Evolutionary conservation across 2,329 filamentous ascomycete genomes (phyloP).

Genomic region (Nemania sp.): DNA sequence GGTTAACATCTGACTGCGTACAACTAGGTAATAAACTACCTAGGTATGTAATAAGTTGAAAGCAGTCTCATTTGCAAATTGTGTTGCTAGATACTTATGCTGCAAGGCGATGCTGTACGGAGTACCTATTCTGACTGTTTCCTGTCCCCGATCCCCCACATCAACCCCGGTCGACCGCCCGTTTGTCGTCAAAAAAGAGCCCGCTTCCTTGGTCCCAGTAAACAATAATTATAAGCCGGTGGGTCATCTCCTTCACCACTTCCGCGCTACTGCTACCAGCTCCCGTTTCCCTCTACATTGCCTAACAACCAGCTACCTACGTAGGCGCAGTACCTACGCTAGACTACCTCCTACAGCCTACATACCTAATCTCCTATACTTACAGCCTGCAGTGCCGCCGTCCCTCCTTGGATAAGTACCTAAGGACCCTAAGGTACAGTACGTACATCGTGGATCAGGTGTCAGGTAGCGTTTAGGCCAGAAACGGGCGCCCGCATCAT

Average conservation of each 20-base stretch:
- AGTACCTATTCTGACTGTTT: not conserved
- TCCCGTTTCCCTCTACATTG: not conserved
- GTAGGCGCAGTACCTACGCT: not conserved
- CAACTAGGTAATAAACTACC: not conserved
- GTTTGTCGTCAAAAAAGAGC: conserved; percentile 14
- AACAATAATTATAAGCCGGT: conserved; percentile 28
- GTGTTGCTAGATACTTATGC: too few species aligned
- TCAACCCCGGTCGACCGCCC: not conserved
- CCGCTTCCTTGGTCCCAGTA: conserved; percentile 17
- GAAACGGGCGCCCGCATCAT: conserved; percentile 33
- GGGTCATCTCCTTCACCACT: conserved; percentile 28
- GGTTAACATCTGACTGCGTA: not conserved
- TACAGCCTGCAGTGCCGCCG: too few species aligned
- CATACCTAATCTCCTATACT: too few species aligned
- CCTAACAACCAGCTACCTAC: not conserved
- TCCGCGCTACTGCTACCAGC: too few species aligned
- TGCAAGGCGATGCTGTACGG: too few species aligned
- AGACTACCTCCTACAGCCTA: too few species aligned
- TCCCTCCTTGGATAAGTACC: too few species aligned
- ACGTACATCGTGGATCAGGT: not conserved
- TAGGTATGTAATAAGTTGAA: not conserved
- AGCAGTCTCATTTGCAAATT: not conserved
- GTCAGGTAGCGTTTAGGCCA: conserved; percentile 12
- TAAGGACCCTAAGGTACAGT: not conserved
- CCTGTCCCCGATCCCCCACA: not conserved